Evolutionary conservation across 305 asterid genomes (phyloP).

Genomic region (Nicotiana rustica): DNA sequence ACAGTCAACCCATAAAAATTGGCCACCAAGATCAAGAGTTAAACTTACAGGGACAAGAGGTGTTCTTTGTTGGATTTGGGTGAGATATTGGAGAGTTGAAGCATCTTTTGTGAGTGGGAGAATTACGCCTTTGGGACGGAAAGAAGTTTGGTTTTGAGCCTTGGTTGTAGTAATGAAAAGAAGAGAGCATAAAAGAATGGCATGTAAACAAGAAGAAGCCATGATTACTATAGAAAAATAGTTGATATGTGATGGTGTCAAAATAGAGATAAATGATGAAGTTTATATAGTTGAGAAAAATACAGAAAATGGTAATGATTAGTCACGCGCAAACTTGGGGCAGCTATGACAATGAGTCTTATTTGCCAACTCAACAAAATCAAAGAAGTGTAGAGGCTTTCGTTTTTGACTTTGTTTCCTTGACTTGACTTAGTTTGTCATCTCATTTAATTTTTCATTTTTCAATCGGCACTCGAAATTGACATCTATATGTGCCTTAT

Average conservation of each 20-base stretch:
- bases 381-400: background rate
- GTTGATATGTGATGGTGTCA: background rate
- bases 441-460: background rate
- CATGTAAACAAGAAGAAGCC: conserved; percentile 2
- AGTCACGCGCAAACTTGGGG: conserved; percentile 6
- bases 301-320: background rate
- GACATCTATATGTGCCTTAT: background rate
- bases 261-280: background rate
- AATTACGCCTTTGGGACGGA: conserved; percentile 69
- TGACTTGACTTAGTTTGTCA: background rate
- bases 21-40: conserved; percentile 82
- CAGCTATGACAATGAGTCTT: background rate
- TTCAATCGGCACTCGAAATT: background rate
- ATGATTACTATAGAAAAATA: background rate
- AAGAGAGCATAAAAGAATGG: conserved; percentile 32
- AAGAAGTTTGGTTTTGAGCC: conserved; percentile 51
- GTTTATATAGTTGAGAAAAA: conserved; percentile 7
- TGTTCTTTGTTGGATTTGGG: conserved; percentile 65
- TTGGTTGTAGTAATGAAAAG: conserved; percentile 33
- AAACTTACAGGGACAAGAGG: conserved; percentile 68
- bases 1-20: conserved; percentile 81
- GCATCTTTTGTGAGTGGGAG: conserved; percentile 66
- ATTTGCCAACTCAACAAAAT: conserved; percentile 15
- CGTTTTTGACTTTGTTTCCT: background rate
- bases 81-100: conserved; percentile 68